Conservation (phyloP, 495 filamentous ascomycete genomes). For the Pseudotulostoma volvatum region DNA sequence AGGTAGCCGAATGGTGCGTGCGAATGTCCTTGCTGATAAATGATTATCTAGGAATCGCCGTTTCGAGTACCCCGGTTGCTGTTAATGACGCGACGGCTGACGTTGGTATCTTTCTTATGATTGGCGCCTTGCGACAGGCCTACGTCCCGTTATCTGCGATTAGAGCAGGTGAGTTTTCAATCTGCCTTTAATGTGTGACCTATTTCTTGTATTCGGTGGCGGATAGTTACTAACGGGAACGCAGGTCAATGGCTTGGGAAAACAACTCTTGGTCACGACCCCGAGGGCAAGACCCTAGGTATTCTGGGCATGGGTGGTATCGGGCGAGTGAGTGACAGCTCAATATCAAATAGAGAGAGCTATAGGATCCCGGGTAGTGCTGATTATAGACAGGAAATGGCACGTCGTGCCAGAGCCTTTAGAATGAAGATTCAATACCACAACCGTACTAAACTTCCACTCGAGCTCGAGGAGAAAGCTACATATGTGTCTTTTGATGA, state of each 20-base stretch:
- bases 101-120: conserved; percentile 52
- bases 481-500: conserved; percentile 53
- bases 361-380: not conserved
- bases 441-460: conserved; percentile 42
- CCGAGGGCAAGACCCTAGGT: conserved; percentile 54
- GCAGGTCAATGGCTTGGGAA: conserved; percentile 35
- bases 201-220: not conserved
- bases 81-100: conserved; percentile 60
- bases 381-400: conserved; percentile 43
- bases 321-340: conserved; percentile 29
- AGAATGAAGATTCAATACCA: conserved; percentile 58
- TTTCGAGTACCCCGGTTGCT: conserved; percentile 50
- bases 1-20: no score
- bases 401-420: conserved; percentile 50
- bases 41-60: conserved; percentile 32
- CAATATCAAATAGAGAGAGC: not conserved
- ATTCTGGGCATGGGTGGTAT: conserved; percentile 84
- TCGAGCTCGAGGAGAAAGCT: conserved; percentile 39
- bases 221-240: not conserved
- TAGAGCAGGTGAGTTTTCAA: conserved; percentile 41
- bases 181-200: not conserved
- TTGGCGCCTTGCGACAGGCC: conserved; percentile 50
- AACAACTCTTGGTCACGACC: conserved; percentile 45
- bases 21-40: conserved; percentile 1
- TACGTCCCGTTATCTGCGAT: conserved; percentile 46